phyloP scores from a whole-genome alignment of 1,139 yeast species.

The Blastobotrys aristatus region DNA sequence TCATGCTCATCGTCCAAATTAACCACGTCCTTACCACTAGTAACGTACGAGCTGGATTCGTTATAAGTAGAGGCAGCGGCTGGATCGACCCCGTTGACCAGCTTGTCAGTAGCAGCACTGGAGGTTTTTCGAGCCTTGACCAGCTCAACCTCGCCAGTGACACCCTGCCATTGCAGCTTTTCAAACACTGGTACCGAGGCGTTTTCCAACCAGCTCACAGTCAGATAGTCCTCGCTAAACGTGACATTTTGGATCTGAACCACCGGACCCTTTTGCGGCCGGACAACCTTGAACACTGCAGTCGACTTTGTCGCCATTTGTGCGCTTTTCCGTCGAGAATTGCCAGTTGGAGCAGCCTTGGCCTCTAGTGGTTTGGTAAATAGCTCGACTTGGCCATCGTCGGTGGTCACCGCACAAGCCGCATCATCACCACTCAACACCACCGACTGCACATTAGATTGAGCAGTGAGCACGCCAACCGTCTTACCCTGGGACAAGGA shows the following conservation, averaged over 20 bases:
- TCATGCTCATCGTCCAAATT: slow-evolving; percentile 38
- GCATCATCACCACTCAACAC: slow-evolving; percentile 35
- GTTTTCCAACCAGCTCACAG: slow-evolving; percentile 67
- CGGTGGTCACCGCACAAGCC: slow-evolving; percentile 55
- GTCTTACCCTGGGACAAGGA: slow-evolving; percentile 41
- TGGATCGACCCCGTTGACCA: slow-evolving; percentile 54
- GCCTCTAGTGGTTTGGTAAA: slow-evolving; percentile 51
- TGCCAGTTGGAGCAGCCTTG: neutral
- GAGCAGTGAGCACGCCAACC: slow-evolving; percentile 57
- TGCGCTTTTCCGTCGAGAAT: slow-evolving; percentile 32
- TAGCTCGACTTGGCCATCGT: slow-evolving; percentile 58
- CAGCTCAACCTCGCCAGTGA: slow-evolving; percentile 23
- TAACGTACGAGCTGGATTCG: slow-evolving; percentile 57
- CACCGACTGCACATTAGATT: slow-evolving; percentile 51
- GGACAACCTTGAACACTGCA: slow-evolving; percentile 22
- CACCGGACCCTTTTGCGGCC: slow-evolving; percentile 30
- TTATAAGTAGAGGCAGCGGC: slow-evolving; percentile 63
- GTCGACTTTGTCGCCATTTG: slow-evolving; percentile 24
- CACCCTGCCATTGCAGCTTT: slow-evolving; percentile 49
- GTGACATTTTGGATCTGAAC: slow-evolving; percentile 42
- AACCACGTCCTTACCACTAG: slow-evolving; percentile 44
- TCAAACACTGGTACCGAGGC: slow-evolving; percentile 64
- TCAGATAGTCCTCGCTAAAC: slow-evolving; percentile 41
- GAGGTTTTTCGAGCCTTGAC: slow-evolving; percentile 21
- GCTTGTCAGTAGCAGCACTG: slow-evolving; percentile 17